Evolutionary conservation across 129 eudicot genomes (phyloP), one percentile per base, ranked within the genome.

Genomic region (Helichrysum umbraculigerum): DNA sequence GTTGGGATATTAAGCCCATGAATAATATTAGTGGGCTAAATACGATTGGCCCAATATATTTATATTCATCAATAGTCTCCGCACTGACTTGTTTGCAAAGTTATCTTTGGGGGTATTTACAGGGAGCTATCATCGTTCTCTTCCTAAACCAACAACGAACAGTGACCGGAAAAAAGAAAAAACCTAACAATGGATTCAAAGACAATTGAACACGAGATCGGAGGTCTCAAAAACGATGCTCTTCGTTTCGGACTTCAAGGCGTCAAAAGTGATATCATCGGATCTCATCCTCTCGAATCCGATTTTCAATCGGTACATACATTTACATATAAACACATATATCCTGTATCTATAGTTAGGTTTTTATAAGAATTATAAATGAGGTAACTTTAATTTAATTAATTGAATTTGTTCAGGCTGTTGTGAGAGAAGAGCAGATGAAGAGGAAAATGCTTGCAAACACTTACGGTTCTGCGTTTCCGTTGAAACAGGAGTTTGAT

Each of bases 381-480:
- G 32, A 41, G 14, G 30, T 56, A 42, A n/a, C 0, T 73, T 14
- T 14, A 32, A 4, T 8, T 29, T 44, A 14, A 47, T 58, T n/a
- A 20, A 35, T 67, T 57, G 60, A 41, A 19, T 54, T 28, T 66
- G 37, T 66, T 68, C 65, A 93, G 98, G 96, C 87, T 11, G 86
- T 72, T 67, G 68, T 59, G n/a, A 81, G 83, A 61, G 90, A 87
- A 72, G 89, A 91, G 70, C 81, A 91, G 35, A 84, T 87, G 91
- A 94, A 94, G 81, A 91, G 92, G 89, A 84, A 82, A 41, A 61
- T 88, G 20, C 81, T 94, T 41, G 85, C 92, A 1, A 81, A 77
- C 73, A 87, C 93, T 39, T 94, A 91, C n/a, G 98, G 98, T 15
- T 82, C 98, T 1, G 97, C 97, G 66, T 88, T 94, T 74, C 97